These are phyloP conservation scores for Aspergillus sp. DNA, from an alignment of 2,329 filamentous ascomycete genomes.

Conservation along the genomic window DNA sequence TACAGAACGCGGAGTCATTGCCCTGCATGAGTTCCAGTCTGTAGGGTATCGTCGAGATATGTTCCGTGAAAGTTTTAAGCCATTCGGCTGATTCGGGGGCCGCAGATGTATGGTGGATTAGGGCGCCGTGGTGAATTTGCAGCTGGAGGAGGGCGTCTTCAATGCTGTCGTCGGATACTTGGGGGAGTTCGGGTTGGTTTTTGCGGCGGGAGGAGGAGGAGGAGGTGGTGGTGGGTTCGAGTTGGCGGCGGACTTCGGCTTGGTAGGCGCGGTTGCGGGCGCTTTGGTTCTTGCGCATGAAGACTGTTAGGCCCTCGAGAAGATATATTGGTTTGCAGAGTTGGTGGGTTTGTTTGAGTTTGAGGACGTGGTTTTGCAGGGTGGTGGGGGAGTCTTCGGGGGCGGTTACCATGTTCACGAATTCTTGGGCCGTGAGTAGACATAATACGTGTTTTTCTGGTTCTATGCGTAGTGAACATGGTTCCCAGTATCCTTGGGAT, in stretches of 20 bases:
- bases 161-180: slow-evolving; percentile 60
- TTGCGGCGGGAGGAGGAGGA: slow-evolving; percentile 13
- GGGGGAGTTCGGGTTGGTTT: slow-evolving; percentile 40
- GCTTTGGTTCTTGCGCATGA: slow-evolving; percentile 63
- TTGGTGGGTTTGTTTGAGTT: slow-evolving; percentile 50
- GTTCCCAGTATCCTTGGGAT: slow-evolving; percentile 58
- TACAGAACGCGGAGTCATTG: slow-evolving; percentile 59
- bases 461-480: slow-evolving; percentile 43
- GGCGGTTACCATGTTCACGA: slow-evolving; percentile 54
- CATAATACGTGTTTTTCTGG: slow-evolving; percentile 58
- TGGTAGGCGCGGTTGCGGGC: slow-evolving; percentile 62
- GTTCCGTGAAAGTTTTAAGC: slow-evolving; percentile 68
- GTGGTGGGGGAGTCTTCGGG: slow-evolving; percentile 31
- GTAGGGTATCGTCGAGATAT: slow-evolving; percentile 71
- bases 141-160: slow-evolving; percentile 65
- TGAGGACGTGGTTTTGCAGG: slow-evolving; percentile 54
- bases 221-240: slow-evolving; percentile 18
- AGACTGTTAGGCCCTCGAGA: slow-evolving; percentile 60
- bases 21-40: slow-evolving; percentile 44
- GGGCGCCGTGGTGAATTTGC: slow-evolving; percentile 59
- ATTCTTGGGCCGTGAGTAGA: slow-evolving; percentile 56
- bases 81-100: slow-evolving; percentile 62
- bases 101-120: slow-evolving; percentile 62
- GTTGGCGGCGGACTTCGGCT: slow-evolving; percentile 53
- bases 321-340: slow-evolving; percentile 58